Conservation (phyloP, 2,329 filamentous ascomycete species). For the Gnomoniopsis sp. region DNA sequence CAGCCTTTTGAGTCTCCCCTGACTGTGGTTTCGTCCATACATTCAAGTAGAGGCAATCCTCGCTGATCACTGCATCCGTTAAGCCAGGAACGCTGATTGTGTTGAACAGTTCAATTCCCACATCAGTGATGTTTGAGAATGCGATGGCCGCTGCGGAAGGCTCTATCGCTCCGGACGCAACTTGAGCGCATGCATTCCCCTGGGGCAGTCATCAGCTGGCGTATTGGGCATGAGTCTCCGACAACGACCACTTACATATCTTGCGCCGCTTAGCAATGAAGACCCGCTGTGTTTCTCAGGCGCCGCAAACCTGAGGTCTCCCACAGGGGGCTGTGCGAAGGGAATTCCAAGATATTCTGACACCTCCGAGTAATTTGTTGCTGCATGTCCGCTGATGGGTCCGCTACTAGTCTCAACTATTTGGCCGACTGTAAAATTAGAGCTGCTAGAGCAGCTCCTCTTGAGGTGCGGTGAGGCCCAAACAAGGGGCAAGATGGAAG, state of each 20-base stretch:
- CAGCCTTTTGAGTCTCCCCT: constrained; percentile 33
- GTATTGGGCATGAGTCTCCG: background rate
- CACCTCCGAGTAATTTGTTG: background rate
- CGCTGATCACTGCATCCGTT: constrained; percentile 12
- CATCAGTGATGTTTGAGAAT: background rate
- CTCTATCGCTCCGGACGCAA: background rate
- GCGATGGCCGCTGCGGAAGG: background rate
- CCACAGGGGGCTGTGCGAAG: constrained; percentile 6
- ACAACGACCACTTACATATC: background rate
- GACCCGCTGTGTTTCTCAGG: background rate
- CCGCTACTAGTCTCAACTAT: constrained; percentile 2
- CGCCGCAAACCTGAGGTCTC: background rate
- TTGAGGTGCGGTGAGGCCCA: background rate
- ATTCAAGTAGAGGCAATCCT: constrained; percentile 37
- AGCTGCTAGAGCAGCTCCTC: background rate
- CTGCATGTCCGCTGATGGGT: constrained; percentile 2
- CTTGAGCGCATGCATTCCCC: background rate
- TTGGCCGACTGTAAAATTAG: background rate
- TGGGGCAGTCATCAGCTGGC: background rate
- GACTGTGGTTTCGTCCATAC: constrained; percentile 34
- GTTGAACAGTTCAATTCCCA: background rate
- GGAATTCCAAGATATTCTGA: constrained; percentile 13
- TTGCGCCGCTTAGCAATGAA: background rate
- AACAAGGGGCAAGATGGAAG: background rate
- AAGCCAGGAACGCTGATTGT: background rate